These are phyloP conservation scores for Dillenia suffruticosa DNA, from an alignment of 164 flowering plant genomes.

Conservation along the genomic window DNA sequence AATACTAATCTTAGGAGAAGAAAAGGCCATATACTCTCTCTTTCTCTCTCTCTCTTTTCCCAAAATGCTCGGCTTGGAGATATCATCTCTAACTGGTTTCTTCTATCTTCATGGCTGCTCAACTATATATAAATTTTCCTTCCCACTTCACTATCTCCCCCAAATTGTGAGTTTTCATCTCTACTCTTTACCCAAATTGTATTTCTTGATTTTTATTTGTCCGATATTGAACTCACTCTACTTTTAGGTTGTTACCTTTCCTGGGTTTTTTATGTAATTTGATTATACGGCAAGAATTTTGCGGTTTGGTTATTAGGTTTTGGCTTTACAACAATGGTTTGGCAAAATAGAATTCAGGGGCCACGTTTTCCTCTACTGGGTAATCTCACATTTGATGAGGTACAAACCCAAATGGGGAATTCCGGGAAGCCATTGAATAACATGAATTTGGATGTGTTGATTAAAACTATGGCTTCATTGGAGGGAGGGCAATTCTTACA, in stretches of 20 bases:
- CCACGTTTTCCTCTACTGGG: constrained; percentile 15
- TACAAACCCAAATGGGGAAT: constrained; percentile 25
- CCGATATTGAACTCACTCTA: no score
- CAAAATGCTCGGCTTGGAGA: no score
- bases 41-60: no score
- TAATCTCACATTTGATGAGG: constrained; percentile 23
- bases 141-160: no score
- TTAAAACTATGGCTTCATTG: constrained; percentile 15
- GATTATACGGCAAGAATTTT: background rate
- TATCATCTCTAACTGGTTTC: no score
- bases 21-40: no score
- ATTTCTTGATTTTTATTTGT: no score
- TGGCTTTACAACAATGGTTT: constrained; percentile 20
- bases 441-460: constrained; percentile 32
- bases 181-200: no score
- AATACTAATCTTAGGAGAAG: no score
- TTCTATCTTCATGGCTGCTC: no score
- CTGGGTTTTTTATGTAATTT: background rate
- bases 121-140: no score
- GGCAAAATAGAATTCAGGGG: constrained; percentile 18
- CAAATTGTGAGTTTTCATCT: no score
- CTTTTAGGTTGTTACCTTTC: background rate
- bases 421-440: constrained; percentile 19
- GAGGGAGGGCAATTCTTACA: constrained; percentile 13
- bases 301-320: constrained; percentile 17